Conservation (phyloP, 441 rosid species). For the Erysimum pusillum region DNA sequence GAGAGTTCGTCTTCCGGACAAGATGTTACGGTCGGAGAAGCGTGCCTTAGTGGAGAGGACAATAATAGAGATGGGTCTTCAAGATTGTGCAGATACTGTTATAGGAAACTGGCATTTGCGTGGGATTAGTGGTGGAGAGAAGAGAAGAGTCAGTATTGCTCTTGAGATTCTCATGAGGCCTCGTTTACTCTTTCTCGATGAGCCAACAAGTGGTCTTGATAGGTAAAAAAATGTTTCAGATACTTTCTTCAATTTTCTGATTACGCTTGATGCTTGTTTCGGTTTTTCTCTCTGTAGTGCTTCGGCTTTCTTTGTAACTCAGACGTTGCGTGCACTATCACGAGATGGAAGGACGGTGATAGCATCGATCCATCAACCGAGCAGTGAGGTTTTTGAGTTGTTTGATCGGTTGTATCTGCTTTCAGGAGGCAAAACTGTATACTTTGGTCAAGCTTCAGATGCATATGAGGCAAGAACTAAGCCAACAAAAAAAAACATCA, state of each 20-base stretch:
- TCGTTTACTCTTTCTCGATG: constrained; percentile 93
- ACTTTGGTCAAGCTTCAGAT: constrained; percentile 84
- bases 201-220: constrained; percentile 96
- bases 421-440: constrained; percentile 93
- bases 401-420: constrained; percentile 89
- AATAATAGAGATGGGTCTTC: constrained; percentile 92
- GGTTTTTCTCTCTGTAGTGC: constrained; percentile 61
- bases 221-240: constrained; percentile 32
- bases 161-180: constrained; percentile 97
- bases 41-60: constrained; percentile 87
- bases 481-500: background rate
- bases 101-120: constrained; percentile 98
- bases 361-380: constrained; percentile 95
- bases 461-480: constrained; percentile 78
- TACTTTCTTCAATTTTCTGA: background rate
- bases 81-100: constrained; percentile 92
- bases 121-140: constrained; percentile 97
- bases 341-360: constrained; percentile 96
- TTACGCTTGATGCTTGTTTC: background rate
- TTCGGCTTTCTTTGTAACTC: constrained; percentile 93
- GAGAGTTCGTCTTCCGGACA: constrained; percentile 84
- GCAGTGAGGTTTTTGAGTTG: constrained; percentile 93
- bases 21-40: constrained; percentile 85
- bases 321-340: constrained; percentile 83
- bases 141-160: constrained; percentile 94